Evolutionary conservation across 1,139 yeast species (phyloP).

Genomic region (Candida albicans): DNA sequence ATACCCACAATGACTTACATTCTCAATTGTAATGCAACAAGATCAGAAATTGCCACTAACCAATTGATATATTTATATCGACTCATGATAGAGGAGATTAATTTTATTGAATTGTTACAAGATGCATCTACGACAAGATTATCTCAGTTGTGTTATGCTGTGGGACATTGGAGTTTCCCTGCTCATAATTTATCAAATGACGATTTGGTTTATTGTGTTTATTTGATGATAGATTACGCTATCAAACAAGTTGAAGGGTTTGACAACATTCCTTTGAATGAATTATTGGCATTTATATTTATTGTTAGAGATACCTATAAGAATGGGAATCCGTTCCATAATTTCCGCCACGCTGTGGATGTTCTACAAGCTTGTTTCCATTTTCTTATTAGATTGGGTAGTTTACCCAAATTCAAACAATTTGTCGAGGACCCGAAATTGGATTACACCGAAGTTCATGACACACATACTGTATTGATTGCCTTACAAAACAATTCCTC

Average conservation of each 20-base stretch:
- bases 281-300: slow-evolving; percentile 57
- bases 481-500: not conserved
- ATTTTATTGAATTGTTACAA: slow-evolving; percentile 34
- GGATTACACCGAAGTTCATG: not conserved
- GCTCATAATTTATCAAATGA: slow-evolving; percentile 69
- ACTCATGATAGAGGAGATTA: slow-evolving; percentile 37
- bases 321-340: slow-evolving; percentile 87
- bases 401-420: slow-evolving; percentile 45
- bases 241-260: slow-evolving; percentile 30
- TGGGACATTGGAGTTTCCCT: slow-evolving; percentile 59
- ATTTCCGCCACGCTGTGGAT: slow-evolving; percentile 93
- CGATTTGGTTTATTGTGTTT: slow-evolving; percentile 65
- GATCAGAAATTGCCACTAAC: slow-evolving; percentile 22
- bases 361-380: slow-evolving; percentile 88
- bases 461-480: slow-evolving; percentile 5
- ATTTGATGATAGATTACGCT: slow-evolving; percentile 52
- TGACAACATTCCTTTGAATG: slow-evolving; percentile 33
- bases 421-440: slow-evolving; percentile 30
- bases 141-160: slow-evolving; percentile 33
- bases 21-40: slow-evolving; percentile 26
- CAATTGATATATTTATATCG: slow-evolving; percentile 27
- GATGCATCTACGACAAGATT: slow-evolving; percentile 28
- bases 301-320: slow-evolving; percentile 75
- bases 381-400: slow-evolving; percentile 51
- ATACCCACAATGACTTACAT: slow-evolving; percentile 37